These are phyloP conservation scores for Stevia rebaudiana DNA, from an alignment of 140 eudicot genomes.

Conservation along the genomic window DNA sequence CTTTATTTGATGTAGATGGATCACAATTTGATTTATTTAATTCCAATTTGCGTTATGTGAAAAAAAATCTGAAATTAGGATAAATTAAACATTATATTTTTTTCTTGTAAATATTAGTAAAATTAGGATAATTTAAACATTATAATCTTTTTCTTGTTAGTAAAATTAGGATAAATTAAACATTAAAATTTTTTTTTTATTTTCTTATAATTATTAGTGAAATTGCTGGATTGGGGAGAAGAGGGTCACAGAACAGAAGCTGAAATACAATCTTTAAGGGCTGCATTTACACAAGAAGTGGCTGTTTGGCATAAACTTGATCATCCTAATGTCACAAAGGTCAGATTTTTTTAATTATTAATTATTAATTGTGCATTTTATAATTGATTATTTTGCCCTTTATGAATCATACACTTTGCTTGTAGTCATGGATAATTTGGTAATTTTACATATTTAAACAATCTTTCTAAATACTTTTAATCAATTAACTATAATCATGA, in stretches of 20 bases:
- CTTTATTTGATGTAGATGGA: neutral
- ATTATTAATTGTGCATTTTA: neutral
- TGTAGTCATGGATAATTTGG: constrained; percentile 2
- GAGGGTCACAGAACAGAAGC: constrained; percentile 80
- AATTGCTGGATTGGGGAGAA: constrained; percentile 79
- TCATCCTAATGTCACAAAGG: constrained; percentile 83
- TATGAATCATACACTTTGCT: neutral
- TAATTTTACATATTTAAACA: neutral
- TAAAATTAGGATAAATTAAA: neutral
- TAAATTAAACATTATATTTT: too few species aligned
- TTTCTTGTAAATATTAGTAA: constrained; percentile 33
- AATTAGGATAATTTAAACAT: constrained; percentile 14
- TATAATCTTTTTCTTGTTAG: neutral
- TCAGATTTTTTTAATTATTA: constrained; percentile 14
- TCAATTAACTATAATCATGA: too few species aligned
- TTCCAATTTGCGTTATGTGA: neutral
- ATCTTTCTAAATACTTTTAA: too few species aligned
- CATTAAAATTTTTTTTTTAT: neutral
- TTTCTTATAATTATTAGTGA: constrained; percentile 34
- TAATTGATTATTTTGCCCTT: neutral
- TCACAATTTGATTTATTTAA: neutral
- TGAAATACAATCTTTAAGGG: constrained; percentile 60
- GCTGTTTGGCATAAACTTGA: constrained; percentile 88
- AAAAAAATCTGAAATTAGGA: neutral
- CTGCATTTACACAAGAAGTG: constrained; percentile 76